A percentile compares a stretch with the other conserved stretches of the same genome.
Conservation (phyloP, 108 stramenopile genomes). For the Licmophora abbreviata region DNA sequence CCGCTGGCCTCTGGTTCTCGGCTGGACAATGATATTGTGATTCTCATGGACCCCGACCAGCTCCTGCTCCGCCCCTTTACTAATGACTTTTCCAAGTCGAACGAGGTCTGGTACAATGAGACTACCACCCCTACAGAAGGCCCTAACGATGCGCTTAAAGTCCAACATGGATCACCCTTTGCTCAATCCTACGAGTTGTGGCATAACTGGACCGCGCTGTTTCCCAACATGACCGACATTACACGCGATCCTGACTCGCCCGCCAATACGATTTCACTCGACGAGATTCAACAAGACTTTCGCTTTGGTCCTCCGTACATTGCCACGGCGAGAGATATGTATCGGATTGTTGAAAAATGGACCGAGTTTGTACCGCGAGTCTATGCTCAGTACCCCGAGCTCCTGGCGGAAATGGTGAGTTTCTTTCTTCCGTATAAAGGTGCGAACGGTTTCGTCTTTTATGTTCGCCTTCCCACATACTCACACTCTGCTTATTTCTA, state of each 20-base stretch:
- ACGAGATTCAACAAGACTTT: slow-evolving; percentile 33
- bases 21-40: slow-evolving; percentile 51
- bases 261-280: slow-evolving; percentile 28
- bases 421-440: no score
- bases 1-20: slow-evolving; percentile 11
- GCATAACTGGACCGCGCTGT: slow-evolving; percentile 68
- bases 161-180: slow-evolving; percentile 84
- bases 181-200: slow-evolving; percentile 86
- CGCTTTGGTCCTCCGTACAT: slow-evolving; percentile 74
- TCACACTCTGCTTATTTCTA: no score
- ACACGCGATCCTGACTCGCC: slow-evolving; percentile 57
- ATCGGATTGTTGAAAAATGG: slow-evolving; percentile 55
- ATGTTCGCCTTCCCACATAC: no score
- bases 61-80: slow-evolving; percentile 69
- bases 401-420: slow-evolving; percentile 93
- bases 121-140: slow-evolving; percentile 8
- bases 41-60: slow-evolving; percentile 81
- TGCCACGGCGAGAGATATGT: slow-evolving; percentile 68
- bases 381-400: slow-evolving; percentile 48
- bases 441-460: no score
- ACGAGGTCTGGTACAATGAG: slow-evolving; percentile 33
- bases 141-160: slow-evolving; percentile 25
- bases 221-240: slow-evolving; percentile 57
- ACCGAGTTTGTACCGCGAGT: slow-evolving; percentile 54
- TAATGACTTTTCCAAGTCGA: slow-evolving; percentile 61